A percentile compares a stretch with the other conserved stretches of the same genome.
phyloP scores from a whole-genome alignment of 1,284 basidiomycete genomes.

The Melanopsichium pennsylvanicum region DNA sequence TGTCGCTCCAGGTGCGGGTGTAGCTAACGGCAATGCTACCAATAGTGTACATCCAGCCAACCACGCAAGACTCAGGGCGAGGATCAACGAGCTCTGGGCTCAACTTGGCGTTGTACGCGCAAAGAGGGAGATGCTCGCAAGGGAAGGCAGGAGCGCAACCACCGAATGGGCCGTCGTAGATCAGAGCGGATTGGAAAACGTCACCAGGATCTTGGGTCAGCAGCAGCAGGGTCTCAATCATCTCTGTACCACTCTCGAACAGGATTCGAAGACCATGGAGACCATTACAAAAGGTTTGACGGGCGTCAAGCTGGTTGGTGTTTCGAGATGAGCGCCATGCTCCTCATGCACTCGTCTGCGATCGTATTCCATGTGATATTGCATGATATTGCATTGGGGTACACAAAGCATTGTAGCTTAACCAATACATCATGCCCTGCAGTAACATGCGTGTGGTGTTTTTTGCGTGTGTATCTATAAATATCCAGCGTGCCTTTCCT shows the following conservation, averaged over 20 bases:
- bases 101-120: slow-evolving; percentile 58
- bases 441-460: too few relatives aligned
- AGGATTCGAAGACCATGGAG: slow-evolving; percentile 57
- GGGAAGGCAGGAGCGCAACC: slow-evolving; percentile 38
- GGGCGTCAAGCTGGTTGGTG: slow-evolving; percentile 56
- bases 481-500: too few relatives aligned
- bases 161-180: slow-evolving; percentile 65
- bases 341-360: not conserved
- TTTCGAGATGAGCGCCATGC: slow-evolving; percentile 13
- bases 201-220: slow-evolving; percentile 52
- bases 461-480: too few relatives aligned
- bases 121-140: slow-evolving; percentile 47
- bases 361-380: not conserved
- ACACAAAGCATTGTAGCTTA: too few relatives aligned
- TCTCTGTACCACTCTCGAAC: slow-evolving; percentile 53
- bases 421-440: too few relatives aligned
- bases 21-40: not conserved
- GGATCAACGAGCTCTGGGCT: slow-evolving; percentile 64
- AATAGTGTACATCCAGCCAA: slow-evolving; percentile 3
- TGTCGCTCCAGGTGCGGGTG: not conserved
- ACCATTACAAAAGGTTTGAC: slow-evolving; percentile 52
- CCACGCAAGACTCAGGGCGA: slow-evolving; percentile 47
- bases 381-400: too few relatives aligned
- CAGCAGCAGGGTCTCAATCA: slow-evolving; percentile 62
- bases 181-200: slow-evolving; percentile 53